phyloP scores from a whole-genome alignment of 2,329 filamentous ascomycete genomes.

The Plenodomus biglobosus region DNA sequence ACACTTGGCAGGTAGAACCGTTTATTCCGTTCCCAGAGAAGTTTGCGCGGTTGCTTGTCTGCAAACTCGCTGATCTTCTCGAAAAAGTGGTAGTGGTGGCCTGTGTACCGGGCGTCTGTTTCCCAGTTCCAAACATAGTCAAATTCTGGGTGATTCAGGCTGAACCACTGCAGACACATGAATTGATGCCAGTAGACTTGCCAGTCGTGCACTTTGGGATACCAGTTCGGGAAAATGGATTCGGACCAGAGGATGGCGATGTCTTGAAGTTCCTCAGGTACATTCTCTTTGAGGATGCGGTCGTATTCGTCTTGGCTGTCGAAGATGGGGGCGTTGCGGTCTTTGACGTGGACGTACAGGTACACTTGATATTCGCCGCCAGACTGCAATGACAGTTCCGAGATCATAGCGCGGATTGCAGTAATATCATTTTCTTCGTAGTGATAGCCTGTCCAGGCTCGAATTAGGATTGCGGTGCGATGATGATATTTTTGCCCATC shows the following conservation, averaged over 20 bases:
- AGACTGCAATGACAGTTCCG: conserved; percentile 49
- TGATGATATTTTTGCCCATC: conserved; percentile 42
- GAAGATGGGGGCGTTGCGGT: conserved; percentile 60
- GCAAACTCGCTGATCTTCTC: conserved; percentile 62
- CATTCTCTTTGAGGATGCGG: conserved; percentile 60
- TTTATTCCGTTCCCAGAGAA: conserved; percentile 61
- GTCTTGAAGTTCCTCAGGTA: conserved; percentile 69
- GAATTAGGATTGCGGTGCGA: conserved; percentile 51
- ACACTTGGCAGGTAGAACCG: conserved; percentile 58
- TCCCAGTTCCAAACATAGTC: conserved; percentile 86
- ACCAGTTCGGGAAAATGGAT: conserved; percentile 51
- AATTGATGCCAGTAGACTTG: conserved; percentile 62
- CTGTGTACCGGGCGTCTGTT: conserved; percentile 76
- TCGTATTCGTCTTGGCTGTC: conserved; percentile 62
- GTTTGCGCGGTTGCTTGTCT: conserved; percentile 57
- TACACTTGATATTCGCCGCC: conserved; percentile 54
- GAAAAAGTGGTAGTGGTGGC: conserved; percentile 79
- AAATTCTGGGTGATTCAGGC: conserved; percentile 74
- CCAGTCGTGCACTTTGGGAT: conserved; percentile 53
- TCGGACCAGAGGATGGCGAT: conserved; percentile 77
- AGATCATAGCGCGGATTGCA: conserved; percentile 50
- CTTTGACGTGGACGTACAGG: conserved; percentile 54
- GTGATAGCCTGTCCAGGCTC: conserved; percentile 51
- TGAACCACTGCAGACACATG: conserved; percentile 74
- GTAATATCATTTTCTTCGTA: conserved; percentile 52